Percentiles rank a stretch among this genome's conserved stretches.
Evolutionary conservation across 2,329 filamentous ascomycete genomes (phyloP).

Genomic region (Arthrobotrys conoides): DNA sequence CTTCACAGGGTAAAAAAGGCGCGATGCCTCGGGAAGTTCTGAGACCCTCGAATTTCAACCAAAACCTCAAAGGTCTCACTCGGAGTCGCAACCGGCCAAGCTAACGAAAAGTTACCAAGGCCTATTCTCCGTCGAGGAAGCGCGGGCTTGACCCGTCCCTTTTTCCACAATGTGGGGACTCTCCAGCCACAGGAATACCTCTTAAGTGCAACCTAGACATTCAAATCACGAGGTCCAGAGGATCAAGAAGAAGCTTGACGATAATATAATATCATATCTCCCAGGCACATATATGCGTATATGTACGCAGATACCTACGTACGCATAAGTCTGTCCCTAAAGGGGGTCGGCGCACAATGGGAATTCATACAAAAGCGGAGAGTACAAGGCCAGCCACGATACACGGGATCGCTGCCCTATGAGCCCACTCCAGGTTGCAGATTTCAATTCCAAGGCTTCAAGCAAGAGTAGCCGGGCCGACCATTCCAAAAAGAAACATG

Average conservation of each 20-base stretch:
- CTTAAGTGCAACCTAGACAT: constrained; percentile 35
- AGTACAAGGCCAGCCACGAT: constrained; percentile 28
- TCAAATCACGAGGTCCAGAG: constrained; percentile 30
- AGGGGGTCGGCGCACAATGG: background rate
- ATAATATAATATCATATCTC: constrained; percentile 31
- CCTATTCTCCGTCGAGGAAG: constrained; percentile 19
- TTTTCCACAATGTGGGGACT: constrained; percentile 28
- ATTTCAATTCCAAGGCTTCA: constrained; percentile 37
- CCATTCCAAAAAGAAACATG: constrained; percentile 33
- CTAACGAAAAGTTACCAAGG: constrained; percentile 32
- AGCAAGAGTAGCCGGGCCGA: constrained; percentile 38
- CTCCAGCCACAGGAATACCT: constrained; percentile 60
- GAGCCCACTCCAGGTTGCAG: constrained; percentile 35
- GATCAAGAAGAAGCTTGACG: constrained; percentile 10
- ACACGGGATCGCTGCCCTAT: constrained; percentile 36
- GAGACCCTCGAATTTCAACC: constrained; percentile 36
- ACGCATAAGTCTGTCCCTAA: background rate
- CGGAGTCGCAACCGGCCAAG: constrained; percentile 34
- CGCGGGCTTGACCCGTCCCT: constrained; percentile 30
- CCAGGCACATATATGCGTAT: constrained; percentile 25
- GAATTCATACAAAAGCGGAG: constrained; percentile 9
- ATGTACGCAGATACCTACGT: constrained; percentile 1
- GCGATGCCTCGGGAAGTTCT: constrained; percentile 53
- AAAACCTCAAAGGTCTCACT: constrained; percentile 23
- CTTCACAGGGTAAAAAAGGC: constrained; percentile 37